Evolutionary conservation across 768 basidiomycete genomes (phyloP).

Genomic region (Mycena filopes): DNA sequence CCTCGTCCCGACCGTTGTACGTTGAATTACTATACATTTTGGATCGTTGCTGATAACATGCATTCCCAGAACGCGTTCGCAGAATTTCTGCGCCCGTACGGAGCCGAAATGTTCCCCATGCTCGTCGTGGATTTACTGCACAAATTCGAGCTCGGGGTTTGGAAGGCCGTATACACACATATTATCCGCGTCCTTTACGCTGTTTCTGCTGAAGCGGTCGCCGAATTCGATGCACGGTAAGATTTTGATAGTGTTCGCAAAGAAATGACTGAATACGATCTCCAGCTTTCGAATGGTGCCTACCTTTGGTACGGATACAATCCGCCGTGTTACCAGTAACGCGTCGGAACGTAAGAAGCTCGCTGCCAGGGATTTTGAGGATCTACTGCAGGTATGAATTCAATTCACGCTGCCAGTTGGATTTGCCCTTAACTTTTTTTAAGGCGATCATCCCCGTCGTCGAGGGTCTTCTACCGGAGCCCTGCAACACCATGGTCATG

Average conservation of each 20-base stretch:
- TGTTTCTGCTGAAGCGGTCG: not conserved
- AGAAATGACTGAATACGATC: not conserved
- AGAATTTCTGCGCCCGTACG: not conserved
- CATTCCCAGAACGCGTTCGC: slow-evolving; percentile 13
- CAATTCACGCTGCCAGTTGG: no score
- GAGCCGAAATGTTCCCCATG: not conserved
- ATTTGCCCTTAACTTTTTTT: no score
- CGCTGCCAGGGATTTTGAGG: slow-evolving; percentile 19
- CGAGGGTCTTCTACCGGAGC: slow-evolving; percentile 36
- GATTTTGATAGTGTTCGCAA: not conserved
- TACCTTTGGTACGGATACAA: slow-evolving; percentile 27
- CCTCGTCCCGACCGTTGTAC: not conserved
- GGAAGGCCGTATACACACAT: slow-evolving; percentile 15
- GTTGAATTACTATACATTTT: no score
- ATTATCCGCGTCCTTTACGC: slow-evolving; percentile 17
- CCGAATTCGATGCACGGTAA: slow-evolving; percentile 1
- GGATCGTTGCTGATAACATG: no score
- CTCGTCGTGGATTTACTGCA: slow-evolving; percentile 14
- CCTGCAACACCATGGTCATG: slow-evolving; percentile 31
- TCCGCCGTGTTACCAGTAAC: slow-evolving; percentile 25
- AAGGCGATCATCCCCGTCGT: slow-evolving; percentile 39
- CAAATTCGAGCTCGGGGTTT: slow-evolving; percentile 13
- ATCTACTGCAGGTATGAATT: slow-evolving; percentile 17
- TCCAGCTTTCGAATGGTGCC: slow-evolving; percentile 30
- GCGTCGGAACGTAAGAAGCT: slow-evolving; percentile 27